These are phyloP conservation scores for Aspergillus egyptiacus DNA, from an alignment of 495 filamentous ascomycete genomes.

Conservation along the genomic window DNA sequence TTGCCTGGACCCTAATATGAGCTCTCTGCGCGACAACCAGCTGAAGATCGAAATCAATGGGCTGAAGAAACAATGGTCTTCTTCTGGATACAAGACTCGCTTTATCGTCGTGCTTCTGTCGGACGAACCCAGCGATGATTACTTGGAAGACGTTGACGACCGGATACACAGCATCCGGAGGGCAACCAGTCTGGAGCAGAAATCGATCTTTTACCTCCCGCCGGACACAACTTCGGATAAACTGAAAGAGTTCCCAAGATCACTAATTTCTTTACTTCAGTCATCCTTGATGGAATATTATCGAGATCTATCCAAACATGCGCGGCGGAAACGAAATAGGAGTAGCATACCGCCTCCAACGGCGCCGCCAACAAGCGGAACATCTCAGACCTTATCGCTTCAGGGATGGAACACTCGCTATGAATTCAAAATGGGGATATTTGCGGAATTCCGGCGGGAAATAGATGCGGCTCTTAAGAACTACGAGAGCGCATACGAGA, in stretches of 20 bases:
- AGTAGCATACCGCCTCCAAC: slow-evolving; percentile 72
- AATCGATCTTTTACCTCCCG: slow-evolving; percentile 71
- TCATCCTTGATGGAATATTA: slow-evolving; percentile 75
- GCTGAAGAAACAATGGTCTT: slow-evolving; percentile 56
- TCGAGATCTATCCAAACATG: slow-evolving; percentile 81
- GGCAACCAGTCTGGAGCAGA: slow-evolving; percentile 72
- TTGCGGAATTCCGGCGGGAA: slow-evolving; percentile 86
- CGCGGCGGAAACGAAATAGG: slow-evolving; percentile 73
- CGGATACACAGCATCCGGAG: slow-evolving; percentile 68
- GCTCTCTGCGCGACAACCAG: slow-evolving; percentile 73
- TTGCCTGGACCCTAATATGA: slow-evolving; percentile 60
- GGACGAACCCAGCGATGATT: slow-evolving; percentile 54
- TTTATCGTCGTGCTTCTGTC: slow-evolving; percentile 73
- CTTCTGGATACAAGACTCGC: slow-evolving; percentile 65
- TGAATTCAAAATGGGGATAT: slow-evolving; percentile 84
- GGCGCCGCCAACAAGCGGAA: slow-evolving; percentile 74
- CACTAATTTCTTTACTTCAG: slow-evolving; percentile 53
- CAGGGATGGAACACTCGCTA: slow-evolving; percentile 88
- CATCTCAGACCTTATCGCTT: slow-evolving; percentile 73
- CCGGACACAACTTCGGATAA: slow-evolving; percentile 55
- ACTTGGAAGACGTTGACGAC: slow-evolving; percentile 62
- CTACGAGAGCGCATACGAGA: slow-evolving; percentile 79
- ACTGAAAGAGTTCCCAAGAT: slow-evolving; percentile 57
- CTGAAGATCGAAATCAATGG: slow-evolving; percentile 82
- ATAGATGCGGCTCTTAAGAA: slow-evolving; percentile 78